Evolutionary conservation across 306 rosid species (phyloP).

Genomic region (Cicer chorassanicum): DNA sequence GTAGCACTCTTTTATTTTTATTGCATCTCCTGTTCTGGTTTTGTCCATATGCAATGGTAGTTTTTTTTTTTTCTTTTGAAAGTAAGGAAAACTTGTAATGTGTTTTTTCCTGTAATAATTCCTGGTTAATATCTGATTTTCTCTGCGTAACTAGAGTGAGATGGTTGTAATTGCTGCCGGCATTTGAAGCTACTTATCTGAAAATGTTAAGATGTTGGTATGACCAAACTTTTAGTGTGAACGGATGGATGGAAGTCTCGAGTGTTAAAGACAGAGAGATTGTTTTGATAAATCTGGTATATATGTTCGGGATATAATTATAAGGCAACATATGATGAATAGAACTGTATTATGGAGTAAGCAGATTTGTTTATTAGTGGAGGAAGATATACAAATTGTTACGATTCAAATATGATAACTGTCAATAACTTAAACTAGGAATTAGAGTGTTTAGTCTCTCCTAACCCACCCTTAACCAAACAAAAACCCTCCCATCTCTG

Average conservation of each 20-base stretch:
- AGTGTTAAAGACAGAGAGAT: slow-evolving; percentile 8
- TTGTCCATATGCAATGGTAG: slow-evolving; percentile 2
- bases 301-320: no score
- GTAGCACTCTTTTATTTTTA: not conserved
- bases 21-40: slow-evolving; percentile 25
- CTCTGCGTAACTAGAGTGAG: not conserved
- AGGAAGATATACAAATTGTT: no score
- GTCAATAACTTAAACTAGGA: no score
- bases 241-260: not conserved
- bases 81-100: not conserved
- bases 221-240: not conserved
- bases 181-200: not conserved
- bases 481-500: no score
- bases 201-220: slow-evolving; percentile 22
- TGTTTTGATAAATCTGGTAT: not conserved
- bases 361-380: no score
- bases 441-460: no score
- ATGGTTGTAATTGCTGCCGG: slow-evolving; percentile 26
- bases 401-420: no score
- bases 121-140: not conserved
- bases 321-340: no score
- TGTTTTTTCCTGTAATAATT: not conserved
- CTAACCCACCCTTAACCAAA: no score
- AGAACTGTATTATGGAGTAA: no score
- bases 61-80: not conserved